These are phyloP conservation scores for Trametes sanguinea DNA, from an alignment of 768 basidiomycete genomes.

Conservation along the genomic window DNA sequence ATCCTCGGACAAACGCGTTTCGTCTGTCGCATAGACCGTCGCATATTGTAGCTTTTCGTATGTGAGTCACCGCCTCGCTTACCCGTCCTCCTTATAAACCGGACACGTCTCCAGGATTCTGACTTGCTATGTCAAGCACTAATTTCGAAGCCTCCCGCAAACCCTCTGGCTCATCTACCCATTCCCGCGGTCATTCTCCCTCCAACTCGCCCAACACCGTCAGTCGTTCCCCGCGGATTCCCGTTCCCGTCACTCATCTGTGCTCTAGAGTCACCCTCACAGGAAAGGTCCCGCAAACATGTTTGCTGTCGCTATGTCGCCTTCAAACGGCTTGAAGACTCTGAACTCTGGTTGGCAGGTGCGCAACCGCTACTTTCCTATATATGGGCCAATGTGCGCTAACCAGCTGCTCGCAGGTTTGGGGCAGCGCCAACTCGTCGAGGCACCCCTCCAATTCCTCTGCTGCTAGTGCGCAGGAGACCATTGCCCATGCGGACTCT, in stretches of 20 bases:
- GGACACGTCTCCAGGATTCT: slow-evolving; percentile 12
- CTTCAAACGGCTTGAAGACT: slow-evolving; percentile 49
- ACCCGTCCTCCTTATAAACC: slow-evolving; percentile 17
- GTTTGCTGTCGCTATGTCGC: slow-evolving; percentile 53
- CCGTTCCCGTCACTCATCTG: slow-evolving; percentile 19
- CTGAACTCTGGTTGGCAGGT: slow-evolving; percentile 73
- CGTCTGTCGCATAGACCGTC: slow-evolving; percentile 10
- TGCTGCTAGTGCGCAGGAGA: slow-evolving; percentile 52
- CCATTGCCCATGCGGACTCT: slow-evolving; percentile 46
- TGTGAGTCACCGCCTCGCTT: slow-evolving; percentile 22
- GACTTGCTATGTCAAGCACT: slow-evolving; percentile 31
- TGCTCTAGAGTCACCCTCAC: slow-evolving; percentile 31
- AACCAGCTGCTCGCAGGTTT: slow-evolving; percentile 47
- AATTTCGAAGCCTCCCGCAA: slow-evolving; percentile 51
- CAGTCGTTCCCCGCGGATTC: slow-evolving; percentile 38
- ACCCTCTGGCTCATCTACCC: slow-evolving; percentile 69
- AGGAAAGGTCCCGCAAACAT: slow-evolving; percentile 52
- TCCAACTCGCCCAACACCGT: slow-evolving; percentile 62
- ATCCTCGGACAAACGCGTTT: slow-evolving; percentile 17
- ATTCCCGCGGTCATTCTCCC: slow-evolving; percentile 64
- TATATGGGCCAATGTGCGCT: slow-evolving; percentile 6
- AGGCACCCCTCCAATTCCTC: slow-evolving; percentile 68
- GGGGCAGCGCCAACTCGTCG: slow-evolving; percentile 51
- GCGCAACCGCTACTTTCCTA: slow-evolving; percentile 29
- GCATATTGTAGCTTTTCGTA: slow-evolving; percentile 22